A percentile compares a stretch with the other conserved stretches of the same genome.
phyloP scores from a whole-genome alignment of 352 stramenopile species.

The Pythium monospermum region DNA sequence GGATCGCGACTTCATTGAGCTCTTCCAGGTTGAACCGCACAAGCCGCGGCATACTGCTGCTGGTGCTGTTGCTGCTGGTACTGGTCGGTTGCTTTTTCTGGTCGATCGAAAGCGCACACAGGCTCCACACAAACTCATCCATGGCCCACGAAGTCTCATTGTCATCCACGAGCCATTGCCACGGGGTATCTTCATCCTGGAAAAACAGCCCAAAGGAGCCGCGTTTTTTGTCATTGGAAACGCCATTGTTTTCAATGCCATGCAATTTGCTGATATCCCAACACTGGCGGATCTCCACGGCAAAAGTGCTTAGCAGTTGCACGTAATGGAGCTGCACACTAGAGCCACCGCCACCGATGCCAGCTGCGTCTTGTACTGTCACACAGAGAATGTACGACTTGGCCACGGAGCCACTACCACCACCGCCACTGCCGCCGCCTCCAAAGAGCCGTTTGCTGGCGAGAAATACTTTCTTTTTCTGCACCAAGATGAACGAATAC shows the following conservation, averaged over 20 bases:
- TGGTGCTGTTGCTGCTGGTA: no score
- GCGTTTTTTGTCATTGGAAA: conserved; percentile 43
- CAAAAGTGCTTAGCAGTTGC: conserved; percentile 58
- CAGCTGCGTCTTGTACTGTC: conserved; percentile 36
- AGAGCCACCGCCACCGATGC: conserved; percentile 2
- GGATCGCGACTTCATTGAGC: conserved; percentile 47
- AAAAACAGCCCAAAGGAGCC: conserved; percentile 57
- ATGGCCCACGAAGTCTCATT: conserved; percentile 43
- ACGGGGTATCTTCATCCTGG: conserved; percentile 33
- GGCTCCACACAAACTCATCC: conserved; percentile 70
- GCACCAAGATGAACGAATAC: conserved; percentile 58
- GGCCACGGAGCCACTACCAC: conserved; percentile 6
- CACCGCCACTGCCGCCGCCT: conserved; percentile 17
- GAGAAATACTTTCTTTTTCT: conserved; percentile 53
- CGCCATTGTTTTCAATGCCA: conserved; percentile 53
- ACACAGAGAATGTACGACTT: conserved; percentile 73
- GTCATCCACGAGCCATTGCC: conserved; percentile 61
- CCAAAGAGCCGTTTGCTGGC: conserved; percentile 55
- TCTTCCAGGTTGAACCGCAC: conserved; percentile 56
- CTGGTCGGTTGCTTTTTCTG: conserved; percentile 50
- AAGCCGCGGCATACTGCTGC: conserved; percentile 47
- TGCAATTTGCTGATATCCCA: conserved; percentile 53
- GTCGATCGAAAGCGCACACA: conserved; percentile 51
- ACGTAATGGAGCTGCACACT: conserved; percentile 63
- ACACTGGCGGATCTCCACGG: conserved; percentile 56